A percentile compares a stretch with the other conserved stretches of the same genome.
Conservation (phyloP, 345 rosid genomes). For the Microthlaspi erraticum region DNA sequence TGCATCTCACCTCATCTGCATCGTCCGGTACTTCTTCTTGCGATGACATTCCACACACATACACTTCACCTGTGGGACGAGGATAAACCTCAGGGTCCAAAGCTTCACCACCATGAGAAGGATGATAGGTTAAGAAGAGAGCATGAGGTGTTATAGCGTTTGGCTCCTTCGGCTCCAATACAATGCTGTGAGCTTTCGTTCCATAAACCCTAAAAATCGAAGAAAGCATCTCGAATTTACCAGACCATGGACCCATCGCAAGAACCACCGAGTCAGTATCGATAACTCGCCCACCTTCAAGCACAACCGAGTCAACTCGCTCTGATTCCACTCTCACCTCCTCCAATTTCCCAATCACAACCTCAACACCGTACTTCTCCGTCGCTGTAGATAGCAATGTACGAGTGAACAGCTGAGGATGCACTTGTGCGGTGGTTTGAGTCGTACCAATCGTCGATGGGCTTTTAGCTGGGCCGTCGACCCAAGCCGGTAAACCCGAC, state of each 20-base stretch:
- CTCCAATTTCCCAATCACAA: slow-evolving; percentile 71
- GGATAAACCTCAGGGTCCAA: slow-evolving; percentile 86
- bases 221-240: slow-evolving; percentile 64
- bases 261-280: slow-evolving; percentile 73
- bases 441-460: slow-evolving; percentile 65
- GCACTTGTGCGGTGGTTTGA: slow-evolving; percentile 80
- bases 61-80: slow-evolving; percentile 92
- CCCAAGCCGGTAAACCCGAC: slow-evolving; percentile 63
- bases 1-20: slow-evolving; percentile 61
- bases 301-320: slow-evolving; percentile 58
- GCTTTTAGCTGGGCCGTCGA: slow-evolving; percentile 62
- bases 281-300: slow-evolving; percentile 65
- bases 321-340: slow-evolving; percentile 56
- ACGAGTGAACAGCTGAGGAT: slow-evolving; percentile 77
- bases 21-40: slow-evolving; percentile 79
- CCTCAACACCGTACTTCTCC: slow-evolving; percentile 64
- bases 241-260: slow-evolving; percentile 88
- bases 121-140: slow-evolving; percentile 59
- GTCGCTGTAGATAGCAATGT: slow-evolving; percentile 60
- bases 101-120: slow-evolving; percentile 57
- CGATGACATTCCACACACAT: slow-evolving; percentile 85
- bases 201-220: slow-evolving; percentile 75
- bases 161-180: slow-evolving; percentile 72
- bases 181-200: slow-evolving; percentile 75
- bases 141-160: slow-evolving; percentile 75